Base-by-base conservation (phyloP, 2,329 filamentous ascomycete genomes). In the Pseudogymnoascus sp. region DNA sequence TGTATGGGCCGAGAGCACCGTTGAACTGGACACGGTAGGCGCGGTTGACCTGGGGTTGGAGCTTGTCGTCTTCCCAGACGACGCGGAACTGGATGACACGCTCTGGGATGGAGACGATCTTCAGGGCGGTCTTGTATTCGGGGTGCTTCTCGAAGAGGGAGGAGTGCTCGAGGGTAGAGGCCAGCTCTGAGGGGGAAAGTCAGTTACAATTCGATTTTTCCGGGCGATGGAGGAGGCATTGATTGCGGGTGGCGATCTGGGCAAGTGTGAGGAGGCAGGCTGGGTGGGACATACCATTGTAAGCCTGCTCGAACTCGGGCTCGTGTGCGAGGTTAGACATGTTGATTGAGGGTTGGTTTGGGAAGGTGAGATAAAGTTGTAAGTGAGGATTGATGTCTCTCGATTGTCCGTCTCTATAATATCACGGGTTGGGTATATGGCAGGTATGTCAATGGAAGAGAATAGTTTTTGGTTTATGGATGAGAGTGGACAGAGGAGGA, bases 11-110 rank as follows among this genome's bases (percentile, higher is more conserved):
- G 21, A 97, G 88, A 53, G 93, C 93, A 59, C 90, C 96, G 87
- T 97, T 99, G 87, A 96, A 97, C 80, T 97, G 95, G 59, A 99
- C 93, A 72, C 95, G 90, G 84, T 89, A 97, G 70, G 92, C 95
- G 68, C 90, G 88, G 87, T 97, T 96, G 79, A 96, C 88, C 79
- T 96, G 90, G 72, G 93, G 82, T 75, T 90, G 76, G 79, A 90
- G 89, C 77, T 91, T 88, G 84, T 97, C 95, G 77, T 97, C 87
- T 79, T 96, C 93, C 95, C 95, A 97, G 75, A 90, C 87, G 64
- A 99, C 92, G 70, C 95, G 89, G 88, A 99, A 99, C 80, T 97
- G 93, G 76, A 97, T 90, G 74, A 97, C 79, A 69, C 95, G 92
- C 85, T 99, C 95, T 63, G 95, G 95, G 74, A 97, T 87, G 70